These are phyloP conservation scores for Rubroshorea leprosula DNA, from an alignment of 345 rosid species.

Conservation along the genomic window DNA sequence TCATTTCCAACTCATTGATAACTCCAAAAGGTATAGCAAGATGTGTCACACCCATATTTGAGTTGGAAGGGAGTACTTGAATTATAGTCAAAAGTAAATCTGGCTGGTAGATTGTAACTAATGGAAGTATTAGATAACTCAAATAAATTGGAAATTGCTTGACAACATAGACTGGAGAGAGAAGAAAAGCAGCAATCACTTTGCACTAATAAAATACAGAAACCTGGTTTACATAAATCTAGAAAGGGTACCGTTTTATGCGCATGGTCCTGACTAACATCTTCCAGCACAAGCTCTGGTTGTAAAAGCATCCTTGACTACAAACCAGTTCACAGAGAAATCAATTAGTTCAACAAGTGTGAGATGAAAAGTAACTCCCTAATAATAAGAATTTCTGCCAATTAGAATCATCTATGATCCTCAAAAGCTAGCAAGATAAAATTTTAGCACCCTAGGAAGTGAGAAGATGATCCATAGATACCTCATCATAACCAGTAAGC, in stretches of 20 bases:
- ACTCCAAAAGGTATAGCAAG: background rate
- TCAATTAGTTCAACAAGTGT: slow-evolving; percentile 1
- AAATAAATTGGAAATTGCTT: too few relatives aligned
- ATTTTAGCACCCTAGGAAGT: background rate
- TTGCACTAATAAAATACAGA: background rate
- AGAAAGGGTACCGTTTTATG: slow-evolving; percentile 59
- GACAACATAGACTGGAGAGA: background rate
- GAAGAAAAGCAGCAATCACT: background rate
- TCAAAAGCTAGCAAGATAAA: too few relatives aligned
- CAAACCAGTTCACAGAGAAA: slow-evolving; percentile 9
- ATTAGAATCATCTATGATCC: background rate
- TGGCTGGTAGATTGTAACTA: too few relatives aligned
- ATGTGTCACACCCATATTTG: too few relatives aligned
- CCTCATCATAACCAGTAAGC: slow-evolving; percentile 96
- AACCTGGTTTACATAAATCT: background rate
- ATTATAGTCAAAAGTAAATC: too few relatives aligned
- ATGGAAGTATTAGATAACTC: too few relatives aligned
- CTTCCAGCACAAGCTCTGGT: slow-evolving; percentile 85
- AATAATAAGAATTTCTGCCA: background rate
- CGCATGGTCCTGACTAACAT: slow-evolving; percentile 94
- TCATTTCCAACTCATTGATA: background rate
- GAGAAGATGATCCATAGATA: slow-evolving; percentile 14
- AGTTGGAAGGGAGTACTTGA: too few relatives aligned
- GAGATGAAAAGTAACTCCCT: background rate
- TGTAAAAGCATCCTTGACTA: slow-evolving; percentile 86